A percentile compares a stretch with the other conserved stretches of the same genome.
These are phyloP conservation scores for Cryoendolithus antarcticus DNA, from an alignment of 2,329 filamentous ascomycete species.

Conservation along the genomic window DNA sequence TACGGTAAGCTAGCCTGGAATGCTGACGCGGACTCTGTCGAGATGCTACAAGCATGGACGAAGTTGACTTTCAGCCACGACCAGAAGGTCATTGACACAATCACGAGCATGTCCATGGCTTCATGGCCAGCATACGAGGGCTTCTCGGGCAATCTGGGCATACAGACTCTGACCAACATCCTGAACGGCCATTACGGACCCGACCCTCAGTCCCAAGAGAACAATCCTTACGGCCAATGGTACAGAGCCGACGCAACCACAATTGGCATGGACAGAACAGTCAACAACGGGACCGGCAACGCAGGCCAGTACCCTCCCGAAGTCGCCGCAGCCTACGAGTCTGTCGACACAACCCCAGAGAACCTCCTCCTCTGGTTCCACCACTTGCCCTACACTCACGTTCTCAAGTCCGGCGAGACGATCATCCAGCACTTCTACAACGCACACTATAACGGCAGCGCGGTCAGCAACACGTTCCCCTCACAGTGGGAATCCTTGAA, in stretches of 20 bases:
- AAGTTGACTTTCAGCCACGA: constrained; percentile 52
- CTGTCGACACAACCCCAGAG: constrained; percentile 52
- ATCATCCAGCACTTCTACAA: constrained; percentile 58
- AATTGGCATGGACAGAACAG: constrained; percentile 62
- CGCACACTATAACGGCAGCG: constrained; percentile 48
- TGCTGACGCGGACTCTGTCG: constrained; percentile 36
- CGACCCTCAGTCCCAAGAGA: constrained; percentile 53
- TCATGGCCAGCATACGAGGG: constrained; percentile 62
- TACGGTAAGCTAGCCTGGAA: constrained; percentile 58
- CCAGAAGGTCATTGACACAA: constrained; percentile 41
- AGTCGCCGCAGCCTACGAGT: constrained; percentile 46
- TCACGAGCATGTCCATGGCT: constrained; percentile 51
- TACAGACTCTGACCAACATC: constrained; percentile 58
- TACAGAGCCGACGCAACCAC: constrained; percentile 48
- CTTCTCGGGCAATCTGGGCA: constrained; percentile 57
- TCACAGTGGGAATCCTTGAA: constrained; percentile 42
- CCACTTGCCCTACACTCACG: constrained; percentile 55
- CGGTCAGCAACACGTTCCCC: constrained; percentile 47
- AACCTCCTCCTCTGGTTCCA: constrained; percentile 63
- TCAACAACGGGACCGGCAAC: constrained; percentile 53
- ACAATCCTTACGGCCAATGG: constrained; percentile 61
- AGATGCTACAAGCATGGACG: constrained; percentile 53
- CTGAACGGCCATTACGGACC: constrained; percentile 56
- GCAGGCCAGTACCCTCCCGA: constrained; percentile 54
- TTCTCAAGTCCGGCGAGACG: constrained; percentile 50